Evolutionary conservation across 495 filamentous ascomycete species (phyloP).

Genomic region (Xylaria intraflava): DNA sequence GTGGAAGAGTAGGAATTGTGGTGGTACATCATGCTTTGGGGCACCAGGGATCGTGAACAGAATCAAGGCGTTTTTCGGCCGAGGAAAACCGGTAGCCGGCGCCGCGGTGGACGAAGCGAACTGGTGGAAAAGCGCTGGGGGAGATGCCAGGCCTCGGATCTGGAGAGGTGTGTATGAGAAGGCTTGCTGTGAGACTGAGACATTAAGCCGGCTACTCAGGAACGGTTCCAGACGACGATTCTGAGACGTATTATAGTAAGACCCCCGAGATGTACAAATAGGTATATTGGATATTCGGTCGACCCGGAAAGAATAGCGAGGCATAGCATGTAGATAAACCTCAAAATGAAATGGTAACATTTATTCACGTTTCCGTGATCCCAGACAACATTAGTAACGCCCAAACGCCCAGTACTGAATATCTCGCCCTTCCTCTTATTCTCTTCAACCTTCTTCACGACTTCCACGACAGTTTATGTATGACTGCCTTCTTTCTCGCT

Average conservation of each 20-base stretch:
- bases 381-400: neutral
- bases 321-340: too few relatives aligned
- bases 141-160: neutral
- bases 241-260: too few relatives aligned
- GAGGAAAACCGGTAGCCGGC: neutral
- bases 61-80: neutral
- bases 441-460: neutral
- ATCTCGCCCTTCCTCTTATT: neutral
- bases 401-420: neutral
- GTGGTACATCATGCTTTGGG: constrained; percentile 14
- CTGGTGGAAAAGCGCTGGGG: neutral
- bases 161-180: constrained; percentile 11
- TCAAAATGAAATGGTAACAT: too few relatives aligned
- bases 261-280: too few relatives aligned
- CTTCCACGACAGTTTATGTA: neutral
- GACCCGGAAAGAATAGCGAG: too few relatives aligned
- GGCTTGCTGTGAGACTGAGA: constrained; percentile 7
- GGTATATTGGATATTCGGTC: too few relatives aligned
- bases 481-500: neutral
- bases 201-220: neutral
- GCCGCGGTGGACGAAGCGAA: constrained; percentile 5
- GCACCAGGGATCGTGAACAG: neutral
- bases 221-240: neutral
- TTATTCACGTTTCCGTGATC: too few relatives aligned
- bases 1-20: constrained; percentile 19